Base-by-base conservation (phyloP, 208 protist species). In the Phytomonas sp. region DNA sequence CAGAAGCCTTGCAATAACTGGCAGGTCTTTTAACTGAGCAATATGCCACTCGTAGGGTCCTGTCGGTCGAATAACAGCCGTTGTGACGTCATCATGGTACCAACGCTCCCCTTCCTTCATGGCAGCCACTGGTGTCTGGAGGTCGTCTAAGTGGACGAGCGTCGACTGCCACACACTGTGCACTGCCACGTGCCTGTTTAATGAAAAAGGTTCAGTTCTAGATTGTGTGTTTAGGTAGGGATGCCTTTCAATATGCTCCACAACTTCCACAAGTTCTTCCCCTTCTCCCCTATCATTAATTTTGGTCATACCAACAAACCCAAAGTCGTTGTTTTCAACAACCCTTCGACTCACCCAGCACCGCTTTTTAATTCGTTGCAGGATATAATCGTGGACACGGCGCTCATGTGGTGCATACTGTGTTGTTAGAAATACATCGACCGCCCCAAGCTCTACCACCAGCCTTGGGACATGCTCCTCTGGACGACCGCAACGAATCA, bases 111-210 rank as follows among this genome's bases (percentile, higher is more conserved):
- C 87, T 34, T 94, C 86, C 56, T 81, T 77, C 89, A 96, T 94
- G 7, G 78, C 67, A 0, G 84, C 73, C 31, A 94, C 78, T 34
- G 92, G 88, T 14, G 83, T 88, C 49, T 85, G 81, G 8, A 96
- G 76, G 70, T 96, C 92, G 72, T 96, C 89, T 34, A 94, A 72
- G 81, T 96, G 92, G 8, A 96, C 80, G n/a, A 96, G 77, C 29
- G 92, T 96, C 14, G 86, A 83, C 67, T 94, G 89, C 89, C 92
- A 96, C 49, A 94, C 87, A 66, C 79, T 87, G 78, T 94, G 89
- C 67, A 79, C 81, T 62, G 65, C 64, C 3, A 69, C 67, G 16
- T 31, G 56, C 40, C 7, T 6, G 16, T 56, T 23, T 56, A 26
- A 65, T 14, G 49, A 10, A 0, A 19, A n/a, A 30, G n/a, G 29